Base-by-base conservation (phyloP, 345 rosid species). In the Fremontodendron californicum region DNA sequence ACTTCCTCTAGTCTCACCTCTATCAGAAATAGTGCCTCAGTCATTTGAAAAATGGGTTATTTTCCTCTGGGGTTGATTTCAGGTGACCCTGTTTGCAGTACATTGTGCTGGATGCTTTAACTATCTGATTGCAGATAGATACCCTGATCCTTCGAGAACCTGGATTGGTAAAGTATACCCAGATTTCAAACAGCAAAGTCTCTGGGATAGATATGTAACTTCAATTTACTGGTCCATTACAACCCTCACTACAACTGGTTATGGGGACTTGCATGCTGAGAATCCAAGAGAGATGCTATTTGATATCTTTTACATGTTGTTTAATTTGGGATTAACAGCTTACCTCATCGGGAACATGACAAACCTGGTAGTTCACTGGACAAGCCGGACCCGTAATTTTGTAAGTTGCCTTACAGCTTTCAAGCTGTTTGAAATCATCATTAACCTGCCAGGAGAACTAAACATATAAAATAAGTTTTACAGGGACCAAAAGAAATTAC, bases 311-410 rank as follows among this genome's bases (percentile, higher is more conserved):
- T 96, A 91, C 86, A 96, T 96, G 99, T 81, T 96, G 45, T 93
- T 96, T 83, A 88, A 92, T 85, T 87, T 96, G 73, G 99, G 98
- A 69, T 83, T 96, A 80, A 96, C 98, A 6, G 82, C 99, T 78
- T 96, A 96, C 87, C 86, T 96, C 71, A 96, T 96, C 49, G 99
- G 99, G 37, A 96, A 96, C 79, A 93, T 96, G 99, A 96, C 99
- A 54, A 93, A 96, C 79, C 97, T 96, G 1, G 98, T 93, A 9
- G 99, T 96, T 82, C 98, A 96, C 75, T 92, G 98, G 97, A 93
- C 99, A 81, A 88, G 98, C 89, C 94, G 96, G 84, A 96, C 99
- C 76, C 86, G 98, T 78, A 89, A 74, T 82, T 96, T 92, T 63
- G 99, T 96, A 92, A 78, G 93, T 84, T 71, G 10, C 78, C 65